A percentile compares a stretch with the other conserved stretches of the same genome.
Evolutionary conservation across 345 rosid genomes (phyloP).

Genomic region (Brassica napus): DNA sequence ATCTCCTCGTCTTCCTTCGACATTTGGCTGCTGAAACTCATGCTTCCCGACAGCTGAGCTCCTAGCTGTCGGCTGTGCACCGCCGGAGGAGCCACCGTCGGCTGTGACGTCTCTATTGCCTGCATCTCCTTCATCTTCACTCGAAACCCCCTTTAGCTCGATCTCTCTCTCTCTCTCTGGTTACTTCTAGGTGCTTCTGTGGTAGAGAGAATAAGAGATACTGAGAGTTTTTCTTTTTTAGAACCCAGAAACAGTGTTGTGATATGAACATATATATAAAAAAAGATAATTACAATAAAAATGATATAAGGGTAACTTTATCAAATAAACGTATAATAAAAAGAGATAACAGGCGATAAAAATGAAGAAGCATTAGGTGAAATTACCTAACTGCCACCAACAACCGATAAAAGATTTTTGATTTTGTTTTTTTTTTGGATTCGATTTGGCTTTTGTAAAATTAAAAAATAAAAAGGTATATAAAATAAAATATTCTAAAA

Average conservation of each 20-base stretch:
- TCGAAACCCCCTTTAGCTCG: conserved; percentile 36
- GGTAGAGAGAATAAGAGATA: conserved; percentile 33
- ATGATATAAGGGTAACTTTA: conserved; percentile 28
- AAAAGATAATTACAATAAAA: conserved; percentile 21
- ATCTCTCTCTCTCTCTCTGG: conserved; percentile 31
- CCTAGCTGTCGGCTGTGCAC: conserved; percentile 55
- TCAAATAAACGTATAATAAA: conserved; percentile 4
- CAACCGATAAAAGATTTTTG: conserved; percentile 34
- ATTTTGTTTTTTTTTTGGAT: not conserved
- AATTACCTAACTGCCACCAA: conserved; percentile 60
- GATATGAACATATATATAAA: conserved; percentile 30
- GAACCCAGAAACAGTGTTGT: conserved; percentile 36
- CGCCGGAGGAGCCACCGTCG: conserved; percentile 49
- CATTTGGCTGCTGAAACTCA: conserved; percentile 87
- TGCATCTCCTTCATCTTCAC: conserved; percentile 52
- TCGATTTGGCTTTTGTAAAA: not conserved
- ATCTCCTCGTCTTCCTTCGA: conserved; percentile 96
- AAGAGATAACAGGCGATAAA: not conserved
- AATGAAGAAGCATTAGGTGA: conserved; percentile 19
- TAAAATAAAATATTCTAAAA: not conserved
- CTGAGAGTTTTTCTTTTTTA: conserved; percentile 10
- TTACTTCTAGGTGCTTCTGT: conserved; percentile 41
- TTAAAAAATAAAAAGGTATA: not conserved
- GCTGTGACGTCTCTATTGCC: conserved; percentile 50
- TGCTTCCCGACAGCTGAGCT: conserved; percentile 66